These are phyloP conservation scores for Berberis thunbergii DNA, from an alignment of 164 flowering plant genomes.

Conservation along the genomic window DNA sequence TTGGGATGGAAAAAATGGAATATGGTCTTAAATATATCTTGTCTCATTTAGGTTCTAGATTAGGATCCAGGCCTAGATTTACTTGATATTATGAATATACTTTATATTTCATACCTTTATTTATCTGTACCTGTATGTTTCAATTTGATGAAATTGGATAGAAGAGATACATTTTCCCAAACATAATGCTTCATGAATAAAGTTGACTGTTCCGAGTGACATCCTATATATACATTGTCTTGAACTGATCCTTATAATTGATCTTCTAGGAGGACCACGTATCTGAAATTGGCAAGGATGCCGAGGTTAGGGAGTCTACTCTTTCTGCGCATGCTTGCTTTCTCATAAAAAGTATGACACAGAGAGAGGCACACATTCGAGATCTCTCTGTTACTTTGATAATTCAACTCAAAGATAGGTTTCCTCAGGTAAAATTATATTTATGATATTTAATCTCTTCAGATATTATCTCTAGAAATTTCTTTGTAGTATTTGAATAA, in stretches of 20 bases:
- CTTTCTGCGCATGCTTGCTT: slow-evolving; percentile 80
- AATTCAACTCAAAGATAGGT: slow-evolving; percentile 66
- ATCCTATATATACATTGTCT: no score
- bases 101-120: no score
- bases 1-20: no score
- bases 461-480: neutral
- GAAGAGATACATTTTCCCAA: no score
- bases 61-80: no score
- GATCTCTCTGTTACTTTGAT: slow-evolving; percentile 70
- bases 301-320: slow-evolving; percentile 69
- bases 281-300: slow-evolving; percentile 64
- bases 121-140: no score
- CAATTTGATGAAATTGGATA: no score
- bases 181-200: neutral
- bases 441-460: neutral
- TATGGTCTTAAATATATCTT: no score
- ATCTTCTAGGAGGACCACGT: slow-evolving; percentile 63
- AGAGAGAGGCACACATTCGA: slow-evolving; percentile 86
- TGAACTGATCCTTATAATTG: neutral
- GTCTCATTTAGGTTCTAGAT: no score
- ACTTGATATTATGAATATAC: no score
- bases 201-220: neutral
- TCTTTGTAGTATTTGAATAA: neutral
- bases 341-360: slow-evolving; percentile 78
- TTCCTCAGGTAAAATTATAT: slow-evolving; percentile 64